phyloP scores from a whole-genome alignment of 305 asterid genomes.

The Fraxinus baroniana region DNA sequence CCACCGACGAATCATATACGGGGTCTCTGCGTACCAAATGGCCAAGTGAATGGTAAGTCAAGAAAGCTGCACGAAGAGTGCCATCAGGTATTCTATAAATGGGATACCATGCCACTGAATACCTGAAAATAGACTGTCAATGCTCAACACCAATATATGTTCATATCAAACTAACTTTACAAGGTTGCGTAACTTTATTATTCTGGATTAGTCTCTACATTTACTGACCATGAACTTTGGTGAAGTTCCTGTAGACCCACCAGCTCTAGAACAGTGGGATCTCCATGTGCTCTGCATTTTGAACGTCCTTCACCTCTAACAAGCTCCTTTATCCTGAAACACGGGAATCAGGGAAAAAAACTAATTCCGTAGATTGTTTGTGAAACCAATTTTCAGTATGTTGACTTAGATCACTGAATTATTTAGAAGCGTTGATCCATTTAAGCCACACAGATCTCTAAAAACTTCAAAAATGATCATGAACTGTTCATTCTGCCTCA shows the following conservation, averaged over 20 bases:
- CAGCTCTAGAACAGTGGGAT: slow-evolving; percentile 27
- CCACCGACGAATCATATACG: slow-evolving; percentile 9
- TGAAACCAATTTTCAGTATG: not conserved
- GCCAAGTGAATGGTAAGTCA: slow-evolving; percentile 37
- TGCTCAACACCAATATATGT: not conserved
- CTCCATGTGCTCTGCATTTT: slow-evolving; percentile 25
- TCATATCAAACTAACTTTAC: not conserved
- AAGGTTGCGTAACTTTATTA: not conserved
- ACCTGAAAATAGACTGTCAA: slow-evolving; percentile 25
- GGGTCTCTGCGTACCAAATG: slow-evolving; percentile 25
- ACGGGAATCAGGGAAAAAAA: not conserved
- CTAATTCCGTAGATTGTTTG: not conserved
- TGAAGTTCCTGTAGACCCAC: slow-evolving; percentile 26
- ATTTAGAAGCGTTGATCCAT: not conserved
- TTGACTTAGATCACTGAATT: not conserved
- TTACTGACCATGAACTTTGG: slow-evolving; percentile 31
- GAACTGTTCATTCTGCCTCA: slow-evolving; percentile 1
- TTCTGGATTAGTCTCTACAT: not conserved
- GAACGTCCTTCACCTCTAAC: slow-evolving; percentile 20
- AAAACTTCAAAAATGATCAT: not conserved
- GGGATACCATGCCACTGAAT: slow-evolving; percentile 38
- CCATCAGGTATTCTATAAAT: slow-evolving; percentile 36
- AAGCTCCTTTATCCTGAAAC: slow-evolving; percentile 28
- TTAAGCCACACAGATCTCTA: not conserved
- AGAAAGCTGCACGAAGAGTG: slow-evolving; percentile 33